These are phyloP conservation scores for Solanum pimpinellifolium DNA, from an alignment of 257 asterid genomes.

Conservation along the genomic window DNA sequence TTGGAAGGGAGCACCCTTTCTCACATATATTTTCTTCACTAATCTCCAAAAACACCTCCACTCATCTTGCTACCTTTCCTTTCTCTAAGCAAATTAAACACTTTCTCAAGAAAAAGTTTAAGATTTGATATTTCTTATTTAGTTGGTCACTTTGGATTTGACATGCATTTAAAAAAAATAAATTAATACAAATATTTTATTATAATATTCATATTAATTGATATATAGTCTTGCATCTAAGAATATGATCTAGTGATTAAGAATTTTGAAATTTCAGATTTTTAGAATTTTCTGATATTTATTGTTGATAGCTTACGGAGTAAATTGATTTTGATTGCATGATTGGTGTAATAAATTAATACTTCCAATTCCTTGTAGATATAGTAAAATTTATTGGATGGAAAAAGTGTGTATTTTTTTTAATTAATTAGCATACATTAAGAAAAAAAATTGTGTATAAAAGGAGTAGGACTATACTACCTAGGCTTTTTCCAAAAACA, in stretches of 20 bases:
- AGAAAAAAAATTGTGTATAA: background rate
- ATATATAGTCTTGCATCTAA: background rate
- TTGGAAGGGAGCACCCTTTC: background rate
- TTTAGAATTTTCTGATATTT: no score
- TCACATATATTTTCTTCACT: background rate
- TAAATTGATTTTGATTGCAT: background rate
- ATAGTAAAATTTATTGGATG: background rate
- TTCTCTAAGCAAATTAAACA: background rate
- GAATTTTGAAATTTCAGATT: no score
- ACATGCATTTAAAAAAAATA: background rate
- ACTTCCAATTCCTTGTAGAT: background rate
- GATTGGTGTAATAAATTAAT: background rate
- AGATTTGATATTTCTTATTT: background rate
- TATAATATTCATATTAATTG: background rate
- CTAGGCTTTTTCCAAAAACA: background rate
- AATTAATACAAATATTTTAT: background rate
- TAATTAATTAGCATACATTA: background rate
- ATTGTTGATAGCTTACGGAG: background rate
- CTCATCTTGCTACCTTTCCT: conserved; percentile 10
- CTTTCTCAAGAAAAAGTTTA: background rate
- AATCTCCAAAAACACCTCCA: conserved; percentile 7
- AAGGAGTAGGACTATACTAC: background rate
- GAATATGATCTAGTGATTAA: background rate
- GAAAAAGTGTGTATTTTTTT: background rate
- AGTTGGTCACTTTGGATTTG: background rate